Percentiles rank a stretch among this genome's conserved stretches.
Conservation (phyloP, 495 filamentous ascomycete species). For the Lindgomyces ingoldianus region DNA sequence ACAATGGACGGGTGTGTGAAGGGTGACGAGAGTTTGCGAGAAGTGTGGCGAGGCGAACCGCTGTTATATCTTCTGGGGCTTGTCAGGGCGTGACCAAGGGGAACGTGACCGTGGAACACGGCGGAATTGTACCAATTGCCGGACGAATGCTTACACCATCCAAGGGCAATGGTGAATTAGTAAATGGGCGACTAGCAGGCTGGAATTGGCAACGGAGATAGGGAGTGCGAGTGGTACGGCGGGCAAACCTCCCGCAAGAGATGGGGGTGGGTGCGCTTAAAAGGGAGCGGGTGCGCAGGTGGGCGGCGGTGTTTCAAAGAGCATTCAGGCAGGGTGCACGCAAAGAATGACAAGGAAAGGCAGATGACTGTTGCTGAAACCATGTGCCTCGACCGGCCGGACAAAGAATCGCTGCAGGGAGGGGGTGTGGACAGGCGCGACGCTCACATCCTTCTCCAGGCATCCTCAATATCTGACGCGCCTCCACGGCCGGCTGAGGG, state of each 20-base stretch:
- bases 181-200: slow-evolving; percentile 20
- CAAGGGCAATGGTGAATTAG: slow-evolving; percentile 21
- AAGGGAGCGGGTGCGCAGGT: slow-evolving; percentile 22
- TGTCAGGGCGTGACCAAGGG: slow-evolving; percentile 29
- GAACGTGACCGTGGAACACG: slow-evolving; percentile 32
- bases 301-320: slow-evolving; percentile 38
- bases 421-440: slow-evolving; percentile 18
- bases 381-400: slow-evolving; percentile 23
- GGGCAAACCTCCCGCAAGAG: slow-evolving; percentile 25
- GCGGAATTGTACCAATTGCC: slow-evolving; percentile 34
- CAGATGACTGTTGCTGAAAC: slow-evolving; percentile 31
- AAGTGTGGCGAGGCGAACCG: slow-evolving; percentile 22
- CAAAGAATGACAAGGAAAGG: slow-evolving; percentile 34
- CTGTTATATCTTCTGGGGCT: slow-evolving; percentile 11
- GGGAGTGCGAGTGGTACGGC: slow-evolving; percentile 22
- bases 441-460: slow-evolving; percentile 23
- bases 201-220: slow-evolving; percentile 28
- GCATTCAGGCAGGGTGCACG: slow-evolving; percentile 30
- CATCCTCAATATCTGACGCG: slow-evolving; percentile 34
- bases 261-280: slow-evolving; percentile 31
- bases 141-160: slow-evolving; percentile 36
- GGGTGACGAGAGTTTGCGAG: neutral
- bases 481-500: slow-evolving; percentile 35
- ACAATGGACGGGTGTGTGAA: neutral
- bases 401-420: slow-evolving; percentile 27